Base-by-base conservation (phyloP, 2,329 filamentous ascomycete species). In the Calonectria fujianensis region DNA sequence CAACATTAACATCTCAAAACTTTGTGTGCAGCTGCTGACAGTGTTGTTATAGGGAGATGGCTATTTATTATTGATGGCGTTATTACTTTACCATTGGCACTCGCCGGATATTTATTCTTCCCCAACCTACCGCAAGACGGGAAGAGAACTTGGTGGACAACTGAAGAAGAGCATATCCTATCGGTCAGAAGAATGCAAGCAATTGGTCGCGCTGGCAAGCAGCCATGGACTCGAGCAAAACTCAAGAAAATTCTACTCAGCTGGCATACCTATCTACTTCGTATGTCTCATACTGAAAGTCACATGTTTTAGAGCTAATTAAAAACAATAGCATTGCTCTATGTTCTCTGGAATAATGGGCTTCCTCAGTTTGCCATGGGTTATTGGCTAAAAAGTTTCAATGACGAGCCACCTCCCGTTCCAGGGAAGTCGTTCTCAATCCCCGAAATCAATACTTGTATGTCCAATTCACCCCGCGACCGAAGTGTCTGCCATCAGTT, bases 371-470 rank as follows among this genome's bases (percentile, higher is more conserved):
- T 51, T 9, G 75, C 70, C 18, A 78, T 78, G 76, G 76, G 76
- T 4, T 78, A 73, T 67, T 78, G 76, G 76, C n/a, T 78, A 10
- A 78, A 78, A 61, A 78, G 76, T 27, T 78, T 78, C 69, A 78
- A 78, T 32, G 51, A 20, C 4, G 39, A 77, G 0, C 76, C 76
- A 8, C 45, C 76, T 10, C 76, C 76, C 6, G 67, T 78, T 51
- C 76, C 76, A 2, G 76, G 76, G 9, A 74, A 35, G 45, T 75
- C 76, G 1, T 78, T 48, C 32, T 63, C 70, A 3, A 48, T 78
- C 0, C 37, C 73, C 1, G 50, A 78, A 8, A 77, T 78, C n/a
- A 75, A 77, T 48, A 76, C 68, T 32, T 29, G 76, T 76, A 72
- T 61, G 74, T 24, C n/a, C 14, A 9, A 24, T 24, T 48, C n/a